phyloP scores from a whole-genome alignment of 768 basidiomycete species.

The Kwoniella newhampshirensis region DNA sequence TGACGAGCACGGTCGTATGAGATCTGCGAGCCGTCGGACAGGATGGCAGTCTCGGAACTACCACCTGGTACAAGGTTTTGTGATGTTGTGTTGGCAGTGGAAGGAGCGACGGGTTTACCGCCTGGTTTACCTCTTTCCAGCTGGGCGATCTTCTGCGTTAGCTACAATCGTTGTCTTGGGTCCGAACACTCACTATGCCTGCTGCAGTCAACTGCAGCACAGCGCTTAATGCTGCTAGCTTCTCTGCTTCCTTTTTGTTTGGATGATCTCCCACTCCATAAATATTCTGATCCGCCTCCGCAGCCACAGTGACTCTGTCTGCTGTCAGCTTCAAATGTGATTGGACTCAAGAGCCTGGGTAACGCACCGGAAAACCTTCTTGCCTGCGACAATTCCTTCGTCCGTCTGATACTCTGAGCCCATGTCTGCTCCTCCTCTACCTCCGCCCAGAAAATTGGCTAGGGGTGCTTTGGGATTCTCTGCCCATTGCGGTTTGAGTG shows the following conservation, averaged over 20 bases:
- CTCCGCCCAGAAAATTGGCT: constrained; percentile 55
- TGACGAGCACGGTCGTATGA: constrained; percentile 71
- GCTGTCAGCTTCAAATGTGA: not conserved
- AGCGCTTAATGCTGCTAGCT: constrained; percentile 73
- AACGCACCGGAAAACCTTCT: constrained; percentile 58
- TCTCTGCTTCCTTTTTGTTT: constrained; percentile 66
- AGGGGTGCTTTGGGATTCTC: constrained; percentile 62
- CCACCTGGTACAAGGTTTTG: constrained; percentile 2
- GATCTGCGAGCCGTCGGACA: constrained; percentile 68
- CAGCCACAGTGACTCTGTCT: constrained; percentile 48
- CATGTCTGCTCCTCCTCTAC: constrained; percentile 34
- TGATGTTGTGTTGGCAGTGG: constrained; percentile 6
- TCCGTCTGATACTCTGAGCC: constrained; percentile 36
- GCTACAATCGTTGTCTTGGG: not conserved
- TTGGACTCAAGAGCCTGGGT: constrained; percentile 7
- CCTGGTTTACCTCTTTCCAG: constrained; percentile 26
- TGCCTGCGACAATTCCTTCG: constrained; percentile 48
- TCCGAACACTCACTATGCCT: constrained; percentile 68
- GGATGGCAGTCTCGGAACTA: constrained; percentile 44
- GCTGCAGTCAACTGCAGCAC: constrained; percentile 66
- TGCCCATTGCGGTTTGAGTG: constrained; percentile 46
- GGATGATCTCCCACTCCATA: constrained; percentile 65
- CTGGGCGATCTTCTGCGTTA: constrained; percentile 6
- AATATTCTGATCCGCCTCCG: constrained; percentile 50
- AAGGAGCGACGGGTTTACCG: constrained; percentile 5